Conservation (phyloP, 2,329 filamentous ascomycete species). For the Alternaria solani region DNA sequence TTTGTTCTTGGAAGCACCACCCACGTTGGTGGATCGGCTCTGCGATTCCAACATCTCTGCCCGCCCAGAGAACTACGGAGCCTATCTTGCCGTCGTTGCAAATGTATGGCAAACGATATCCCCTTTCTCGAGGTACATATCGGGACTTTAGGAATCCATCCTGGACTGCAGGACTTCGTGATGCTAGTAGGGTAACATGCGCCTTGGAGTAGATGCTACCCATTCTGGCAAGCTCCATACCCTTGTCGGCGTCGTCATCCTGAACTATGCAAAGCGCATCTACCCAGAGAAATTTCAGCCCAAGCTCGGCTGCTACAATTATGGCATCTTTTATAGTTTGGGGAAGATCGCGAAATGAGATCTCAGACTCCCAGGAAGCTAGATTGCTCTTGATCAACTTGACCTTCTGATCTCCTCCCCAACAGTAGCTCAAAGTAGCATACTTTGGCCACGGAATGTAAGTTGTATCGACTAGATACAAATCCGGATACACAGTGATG, state of each 20-base stretch:
- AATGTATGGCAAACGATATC: neutral
- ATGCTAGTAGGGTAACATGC: neutral
- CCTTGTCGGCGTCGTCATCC: neutral
- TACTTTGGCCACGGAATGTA: neutral
- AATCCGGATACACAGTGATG: neutral
- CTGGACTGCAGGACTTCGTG: neutral
- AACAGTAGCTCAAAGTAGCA: constrained; percentile 4
- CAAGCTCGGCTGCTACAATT: neutral
- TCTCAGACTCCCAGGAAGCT: neutral
- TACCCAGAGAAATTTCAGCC: constrained; percentile 1
- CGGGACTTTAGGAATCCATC: neutral
- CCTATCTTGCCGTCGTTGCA: neutral
- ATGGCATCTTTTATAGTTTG: constrained; percentile 3
- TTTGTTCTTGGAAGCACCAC: neutral
- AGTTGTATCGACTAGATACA: neutral
- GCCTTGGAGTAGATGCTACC: neutral
- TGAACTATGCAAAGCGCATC: constrained; percentile 12
- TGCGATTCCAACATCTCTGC: neutral
- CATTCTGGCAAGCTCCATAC: neutral
- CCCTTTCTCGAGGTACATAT: neutral
- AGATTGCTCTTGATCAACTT: neutral
- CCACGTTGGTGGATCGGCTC: constrained; percentile 1
- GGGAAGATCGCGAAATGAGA: neutral
- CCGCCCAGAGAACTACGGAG: neutral
- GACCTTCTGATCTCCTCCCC: neutral